Evolutionary conservation across 2,329 filamentous ascomycete genomes (phyloP).

Genomic region (Ceratocystis lukuohia): DNA sequence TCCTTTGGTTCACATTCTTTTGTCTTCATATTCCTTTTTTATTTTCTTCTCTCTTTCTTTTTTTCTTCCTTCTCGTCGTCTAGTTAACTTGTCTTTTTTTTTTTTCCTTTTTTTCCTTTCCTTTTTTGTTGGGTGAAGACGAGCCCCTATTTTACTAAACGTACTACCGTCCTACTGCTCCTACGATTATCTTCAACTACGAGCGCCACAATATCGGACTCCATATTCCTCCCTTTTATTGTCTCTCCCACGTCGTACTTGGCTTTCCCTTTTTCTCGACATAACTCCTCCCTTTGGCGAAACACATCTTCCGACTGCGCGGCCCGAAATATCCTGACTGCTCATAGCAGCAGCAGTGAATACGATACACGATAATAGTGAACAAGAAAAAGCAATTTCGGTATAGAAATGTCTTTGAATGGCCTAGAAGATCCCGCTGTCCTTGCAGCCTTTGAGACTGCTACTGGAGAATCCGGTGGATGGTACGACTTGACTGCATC

Average conservation of each 20-base stretch:
- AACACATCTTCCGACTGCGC: constrained; percentile 8
- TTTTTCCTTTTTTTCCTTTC: background rate
- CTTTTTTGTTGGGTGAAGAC: background rate
- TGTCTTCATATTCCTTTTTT: background rate
- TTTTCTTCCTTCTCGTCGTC: background rate
- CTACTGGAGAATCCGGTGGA: constrained; percentile 73
- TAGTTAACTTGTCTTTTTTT: constrained; percentile 10
- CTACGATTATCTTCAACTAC: constrained; percentile 2
- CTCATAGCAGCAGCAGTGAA: constrained; percentile 1
- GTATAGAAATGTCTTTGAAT: constrained; percentile 74
- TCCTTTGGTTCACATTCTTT: background rate
- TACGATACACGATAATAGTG: background rate
- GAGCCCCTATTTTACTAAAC: constrained; percentile 3
- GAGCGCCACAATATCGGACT: background rate
- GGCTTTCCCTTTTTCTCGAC: background rate
- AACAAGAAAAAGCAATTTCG: background rate
- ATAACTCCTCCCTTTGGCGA: constrained; percentile 7
- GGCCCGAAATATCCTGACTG: constrained; percentile 4
- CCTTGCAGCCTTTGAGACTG: constrained; percentile 71
- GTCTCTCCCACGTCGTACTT: background rate
- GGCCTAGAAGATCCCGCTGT: constrained; percentile 73
- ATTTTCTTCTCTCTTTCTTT: background rate
- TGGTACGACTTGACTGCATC: constrained; percentile 52
- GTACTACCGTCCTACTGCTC: background rate
- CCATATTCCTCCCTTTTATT: constrained; percentile 10